Percentiles rank a stretch among this genome's conserved stretches.
Evolutionary conservation across 78 protist genomes (phyloP).

Genomic region (Cyanophora paradoxa): DNA sequence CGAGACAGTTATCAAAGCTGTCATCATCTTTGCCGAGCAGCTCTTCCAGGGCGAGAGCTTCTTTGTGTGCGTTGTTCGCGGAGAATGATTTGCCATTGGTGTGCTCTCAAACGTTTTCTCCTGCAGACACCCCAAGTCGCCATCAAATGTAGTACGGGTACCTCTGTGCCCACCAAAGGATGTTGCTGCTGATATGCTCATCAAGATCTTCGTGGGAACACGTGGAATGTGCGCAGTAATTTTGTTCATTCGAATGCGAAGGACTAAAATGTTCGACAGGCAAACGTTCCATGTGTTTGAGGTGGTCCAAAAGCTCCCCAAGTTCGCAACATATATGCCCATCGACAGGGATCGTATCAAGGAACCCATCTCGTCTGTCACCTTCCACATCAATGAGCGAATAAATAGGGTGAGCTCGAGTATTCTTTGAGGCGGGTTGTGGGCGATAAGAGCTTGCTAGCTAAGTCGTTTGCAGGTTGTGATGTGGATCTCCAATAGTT

Average conservation of each 20-base stretch:
- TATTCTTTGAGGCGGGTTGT: too few species aligned
- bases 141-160: neutral
- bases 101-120: too few species aligned
- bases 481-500: conserved; percentile 14
- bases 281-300: conserved; percentile 27
- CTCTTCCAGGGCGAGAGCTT: conserved; percentile 19
- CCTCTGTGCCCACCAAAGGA: conserved; percentile 17
- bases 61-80: too few species aligned
- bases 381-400: neutral
- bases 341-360: neutral
- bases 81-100: too few species aligned
- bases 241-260: too few species aligned
- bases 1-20: neutral
- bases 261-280: too few species aligned
- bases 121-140: neutral
- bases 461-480: too few species aligned
- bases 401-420: neutral
- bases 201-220: conserved; percentile 22
- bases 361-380: neutral
- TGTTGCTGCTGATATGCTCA: neutral
- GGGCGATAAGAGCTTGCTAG: too few species aligned
- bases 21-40: conserved; percentile 12
- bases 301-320: neutral
- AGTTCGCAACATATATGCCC: conserved; percentile 15
- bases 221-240: too few species aligned